phyloP scores from a whole-genome alignment of 2,329 filamentous ascomycete species.

The Aspergillus pseudotamarii region DNA sequence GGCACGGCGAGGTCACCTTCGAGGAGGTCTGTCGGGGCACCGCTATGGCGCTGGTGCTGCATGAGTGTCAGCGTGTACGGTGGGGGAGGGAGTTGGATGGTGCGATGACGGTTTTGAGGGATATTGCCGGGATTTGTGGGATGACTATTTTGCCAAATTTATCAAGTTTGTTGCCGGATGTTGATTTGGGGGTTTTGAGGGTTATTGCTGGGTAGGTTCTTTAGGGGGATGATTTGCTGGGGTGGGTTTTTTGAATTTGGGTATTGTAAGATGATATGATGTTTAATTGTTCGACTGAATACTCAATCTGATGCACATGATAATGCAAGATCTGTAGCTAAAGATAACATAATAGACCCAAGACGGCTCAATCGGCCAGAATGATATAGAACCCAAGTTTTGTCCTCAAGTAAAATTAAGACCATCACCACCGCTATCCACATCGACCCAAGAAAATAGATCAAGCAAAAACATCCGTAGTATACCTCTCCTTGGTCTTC shows the following conservation, averaged over 20 bases:
- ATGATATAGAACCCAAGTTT: neutral
- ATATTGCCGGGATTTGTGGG: conserved; percentile 1
- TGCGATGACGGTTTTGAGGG: neutral
- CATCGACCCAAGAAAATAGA: too few species aligned
- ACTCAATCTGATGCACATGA: neutral
- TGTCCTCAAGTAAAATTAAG: neutral
- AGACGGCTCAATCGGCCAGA: neutral
- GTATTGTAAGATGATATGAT: too few species aligned
- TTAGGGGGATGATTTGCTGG: too few species aligned
- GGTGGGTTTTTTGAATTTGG: too few species aligned
- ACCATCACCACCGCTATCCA: neutral
- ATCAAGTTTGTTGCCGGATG: neutral
- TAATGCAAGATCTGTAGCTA: neutral
- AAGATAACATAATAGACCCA: neutral
- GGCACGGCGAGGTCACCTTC: conserved; percentile 2
- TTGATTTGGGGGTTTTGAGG: neutral
- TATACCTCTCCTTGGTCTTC: conserved; percentile 56
- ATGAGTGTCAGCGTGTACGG: neutral
- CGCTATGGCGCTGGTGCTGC: neutral
- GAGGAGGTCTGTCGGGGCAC: neutral
- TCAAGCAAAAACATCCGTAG: conserved; percentile 61
- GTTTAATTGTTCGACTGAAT: neutral
- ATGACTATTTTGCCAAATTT: neutral
- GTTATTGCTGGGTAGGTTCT: neutral
- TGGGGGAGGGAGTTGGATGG: neutral